These are phyloP conservation scores for Fusarium pseudonygamai DNA, from an alignment of 2,329 filamentous ascomycete species.

Conservation along the genomic window DNA sequence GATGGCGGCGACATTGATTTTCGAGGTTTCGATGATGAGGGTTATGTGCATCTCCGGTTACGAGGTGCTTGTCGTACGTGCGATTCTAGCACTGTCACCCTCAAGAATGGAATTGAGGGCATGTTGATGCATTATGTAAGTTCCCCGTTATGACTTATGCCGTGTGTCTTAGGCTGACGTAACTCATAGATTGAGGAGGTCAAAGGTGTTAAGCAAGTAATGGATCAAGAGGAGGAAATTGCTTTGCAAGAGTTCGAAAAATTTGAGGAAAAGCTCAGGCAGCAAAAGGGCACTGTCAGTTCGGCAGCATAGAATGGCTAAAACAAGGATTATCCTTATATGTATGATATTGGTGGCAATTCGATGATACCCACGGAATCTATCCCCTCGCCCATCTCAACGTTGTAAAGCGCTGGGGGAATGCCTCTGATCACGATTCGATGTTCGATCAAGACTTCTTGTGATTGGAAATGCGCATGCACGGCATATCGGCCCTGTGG, in stretches of 20 bases:
- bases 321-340: background rate
- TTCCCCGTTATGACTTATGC: constrained; percentile 36
- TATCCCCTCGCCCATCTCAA: background rate
- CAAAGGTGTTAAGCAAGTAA: constrained; percentile 87
- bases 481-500: background rate
- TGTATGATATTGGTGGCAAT: constrained; percentile 39
- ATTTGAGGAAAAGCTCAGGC: constrained; percentile 84
- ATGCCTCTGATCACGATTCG: background rate
- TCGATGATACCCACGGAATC: constrained; percentile 42
- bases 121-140: constrained; percentile 97
- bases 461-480: background rate
- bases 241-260: constrained; percentile 88
- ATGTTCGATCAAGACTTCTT: background rate
- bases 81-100: constrained; percentile 93
- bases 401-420: background rate
- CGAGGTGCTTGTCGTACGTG: constrained; percentile 94
- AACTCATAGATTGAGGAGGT: constrained; percentile 88
- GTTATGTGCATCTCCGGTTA: constrained; percentile 86
- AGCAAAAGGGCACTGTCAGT: constrained; percentile 56
- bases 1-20: constrained; percentile 98
- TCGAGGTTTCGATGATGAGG: constrained; percentile 82
- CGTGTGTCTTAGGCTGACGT: constrained; percentile 40
- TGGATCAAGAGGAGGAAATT: constrained; percentile 92
- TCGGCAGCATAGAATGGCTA: constrained; percentile 8
- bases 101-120: constrained; percentile 97